phyloP scores from a whole-genome alignment of 2,329 filamentous ascomycete species.

The Stagonosporopsis chrysanthemi region DNA sequence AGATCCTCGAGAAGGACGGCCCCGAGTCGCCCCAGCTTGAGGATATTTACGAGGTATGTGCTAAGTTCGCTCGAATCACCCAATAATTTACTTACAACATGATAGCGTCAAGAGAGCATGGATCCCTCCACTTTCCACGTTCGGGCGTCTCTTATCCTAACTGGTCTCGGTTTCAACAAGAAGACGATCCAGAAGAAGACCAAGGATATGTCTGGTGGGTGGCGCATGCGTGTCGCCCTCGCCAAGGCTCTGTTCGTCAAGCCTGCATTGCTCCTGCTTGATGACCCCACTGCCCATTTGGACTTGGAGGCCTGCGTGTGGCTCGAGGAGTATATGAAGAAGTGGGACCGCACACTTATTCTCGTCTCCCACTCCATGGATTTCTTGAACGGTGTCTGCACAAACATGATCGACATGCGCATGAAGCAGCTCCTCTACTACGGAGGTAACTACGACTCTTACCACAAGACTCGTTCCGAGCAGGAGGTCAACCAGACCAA shows the following conservation, averaged over 20 bases:
- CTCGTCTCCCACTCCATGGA: slow-evolving; percentile 98
- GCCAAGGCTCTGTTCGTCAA: slow-evolving; percentile 98
- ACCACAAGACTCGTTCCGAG: slow-evolving; percentile 91
- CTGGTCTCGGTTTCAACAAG: slow-evolving; percentile 99
- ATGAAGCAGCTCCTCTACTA: slow-evolving; percentile 90
- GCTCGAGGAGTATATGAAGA: slow-evolving; percentile 99
- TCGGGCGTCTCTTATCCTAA: slow-evolving; percentile 93
- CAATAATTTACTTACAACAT: slow-evolving; percentile 9
- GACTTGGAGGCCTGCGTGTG: slow-evolving; percentile 99
- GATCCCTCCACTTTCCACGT: slow-evolving; percentile 97
- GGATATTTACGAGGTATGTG: slow-evolving; percentile 90
- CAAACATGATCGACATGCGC: slow-evolving; percentile 99
- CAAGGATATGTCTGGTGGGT: slow-evolving; percentile 99
- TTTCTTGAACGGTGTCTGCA: slow-evolving; percentile 98
- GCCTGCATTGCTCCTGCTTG: slow-evolving; percentile 91
- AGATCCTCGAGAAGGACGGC: slow-evolving; percentile 88
- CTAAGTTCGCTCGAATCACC: not conserved
- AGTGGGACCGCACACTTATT: slow-evolving; percentile 97
- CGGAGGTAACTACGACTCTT: slow-evolving; percentile 98
- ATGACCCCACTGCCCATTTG: slow-evolving; percentile 98
- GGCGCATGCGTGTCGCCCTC: slow-evolving; percentile 99
- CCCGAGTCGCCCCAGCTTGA: slow-evolving; percentile 89
- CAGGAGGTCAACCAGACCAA: slow-evolving; percentile 99
- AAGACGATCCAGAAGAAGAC: slow-evolving; percentile 98
- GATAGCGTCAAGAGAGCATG: slow-evolving; percentile 96